Evolutionary conservation across 768 basidiomycete species (phyloP), one percentile per base, ranked within the genome.

Genomic region (Chiua virens): DNA sequence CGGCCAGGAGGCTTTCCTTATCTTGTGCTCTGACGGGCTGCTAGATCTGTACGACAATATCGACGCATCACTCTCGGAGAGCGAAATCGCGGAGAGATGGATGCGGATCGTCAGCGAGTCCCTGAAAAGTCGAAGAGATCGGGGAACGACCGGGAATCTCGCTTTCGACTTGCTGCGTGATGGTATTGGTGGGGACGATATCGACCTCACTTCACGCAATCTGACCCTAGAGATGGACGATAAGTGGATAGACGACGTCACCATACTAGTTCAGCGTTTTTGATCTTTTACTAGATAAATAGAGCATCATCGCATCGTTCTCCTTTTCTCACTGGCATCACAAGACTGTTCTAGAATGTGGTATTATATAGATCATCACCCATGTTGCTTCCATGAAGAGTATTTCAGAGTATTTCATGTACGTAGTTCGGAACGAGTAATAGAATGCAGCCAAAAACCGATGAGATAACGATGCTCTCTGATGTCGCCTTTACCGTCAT

Each of bases 211-310:
- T 13, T 79, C 77, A n/a, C 69, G 71, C 54, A 73, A 71, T 39
- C 47, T 79, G 28, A 80, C 78, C 8, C 65, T 79, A 39, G 79
- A 79, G 63, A 78, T 78, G 71, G 73, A 73, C 48, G 76, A 75
- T 35, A 70, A 71, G 48, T 79, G 77, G 78, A 73, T 79, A 64
- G 79, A 79, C 53, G 77, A 79, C 52, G 71, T 75, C 18, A 79
- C 77, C 8, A 66, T 79, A 22, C 50, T 79, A 20, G 71, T 79
- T 43, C 77, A 76, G 48, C 67, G 67, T 45, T 60, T 74, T 18
- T 67, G 56, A 67, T 52, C 32, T 44, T 42, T 15, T 34, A 45
- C n/a, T 52, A 28, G 15, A 32, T 52, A 28, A 11, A 32, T 56
- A 36, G 46, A 56, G 39, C 18, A 42, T 32, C 25, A 23, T 34